Evolutionary conservation across 495 filamentous ascomycete species (phyloP), one percentile per base, ranked within the genome.

Genomic region (Xylaria telfairii): DNA sequence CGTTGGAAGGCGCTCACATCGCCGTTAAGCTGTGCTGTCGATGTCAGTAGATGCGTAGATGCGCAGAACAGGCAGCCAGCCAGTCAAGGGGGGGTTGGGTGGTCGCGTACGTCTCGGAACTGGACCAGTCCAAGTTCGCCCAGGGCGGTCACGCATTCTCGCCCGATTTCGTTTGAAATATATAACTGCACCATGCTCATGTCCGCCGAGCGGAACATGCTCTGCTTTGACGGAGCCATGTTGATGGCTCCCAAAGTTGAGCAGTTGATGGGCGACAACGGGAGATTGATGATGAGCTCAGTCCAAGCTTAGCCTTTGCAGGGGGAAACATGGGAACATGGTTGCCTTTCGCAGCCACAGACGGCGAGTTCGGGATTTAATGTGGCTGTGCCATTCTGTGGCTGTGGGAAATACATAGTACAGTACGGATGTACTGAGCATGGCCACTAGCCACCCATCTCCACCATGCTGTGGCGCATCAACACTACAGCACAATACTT

Each of bases 101-200:
- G 59, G 65, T 15, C 54, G 49, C 93, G 73, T 85, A 99, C 96
- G 89, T 99, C 96, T 81, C 96, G 89, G 80, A 98, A 98, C 83
- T 98, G 94, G 74, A 98, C 92, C 78, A 95, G 87, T 67, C 96
- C 96, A 75, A 99, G 87, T 85, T 98, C 96, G 74, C 96, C 96
- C 72, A 99, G 85, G 63, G 96, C 96, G 79, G 93, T 97, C 68
- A 98, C 93, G 73, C 97, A 95, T 85, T 99, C 96, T 80, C 96
- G 90, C 74, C 96, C 95, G 71, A 98, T 98, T 85, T 99, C 96
- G 76, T 97, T 98, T 72, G 96, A 93, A 76, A 98, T 94, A 84
- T 98, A 99, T 75, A 99, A 91, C 88, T 98, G 96, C 79, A 96
- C 96, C 89, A 99, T 90, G 88, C 94, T 97, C 96, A 99, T 99